Conservation (phyloP, 345 rosid genomes). For the Syzygium aqueum region DNA sequence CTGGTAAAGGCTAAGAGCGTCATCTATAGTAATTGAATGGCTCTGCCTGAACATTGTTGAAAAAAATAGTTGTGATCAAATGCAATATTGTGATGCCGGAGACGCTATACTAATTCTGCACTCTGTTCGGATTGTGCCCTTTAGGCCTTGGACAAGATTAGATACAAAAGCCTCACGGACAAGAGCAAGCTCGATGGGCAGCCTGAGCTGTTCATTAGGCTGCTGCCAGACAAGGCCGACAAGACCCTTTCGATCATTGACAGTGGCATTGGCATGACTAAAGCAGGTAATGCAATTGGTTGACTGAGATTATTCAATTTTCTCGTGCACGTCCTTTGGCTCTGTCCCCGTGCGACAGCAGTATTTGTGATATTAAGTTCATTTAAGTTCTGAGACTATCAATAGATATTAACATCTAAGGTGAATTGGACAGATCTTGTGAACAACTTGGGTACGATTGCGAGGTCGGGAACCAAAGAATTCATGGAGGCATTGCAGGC, state of each 20-base stretch:
- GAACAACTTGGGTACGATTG: conserved; percentile 39
- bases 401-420: neutral
- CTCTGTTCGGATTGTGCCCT: neutral
- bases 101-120: neutral
- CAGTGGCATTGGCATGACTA: conserved; percentile 40
- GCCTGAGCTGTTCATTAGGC: conserved; percentile 35
- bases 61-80: neutral
- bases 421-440: conserved; percentile 17
- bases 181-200: conserved; percentile 41
- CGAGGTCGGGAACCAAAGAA: conserved; percentile 38
- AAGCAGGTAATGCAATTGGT: conserved; percentile 19
- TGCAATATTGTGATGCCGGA: neutral
- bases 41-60: neutral
- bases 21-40: neutral
- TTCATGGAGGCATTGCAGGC: conserved; percentile 50
- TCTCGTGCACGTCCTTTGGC: neutral
- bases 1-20: neutral
- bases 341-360: neutral
- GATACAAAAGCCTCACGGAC: conserved; percentile 33
- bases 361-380: neutral
- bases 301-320: neutral
- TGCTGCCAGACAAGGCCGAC: conserved; percentile 31
- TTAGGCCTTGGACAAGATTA: conserved; percentile 32
- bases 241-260: conserved; percentile 30
- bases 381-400: neutral